Evolutionary conservation across 2,329 filamentous ascomycete species (phyloP).

Genomic region (Botryotinia narcissicola): DNA sequence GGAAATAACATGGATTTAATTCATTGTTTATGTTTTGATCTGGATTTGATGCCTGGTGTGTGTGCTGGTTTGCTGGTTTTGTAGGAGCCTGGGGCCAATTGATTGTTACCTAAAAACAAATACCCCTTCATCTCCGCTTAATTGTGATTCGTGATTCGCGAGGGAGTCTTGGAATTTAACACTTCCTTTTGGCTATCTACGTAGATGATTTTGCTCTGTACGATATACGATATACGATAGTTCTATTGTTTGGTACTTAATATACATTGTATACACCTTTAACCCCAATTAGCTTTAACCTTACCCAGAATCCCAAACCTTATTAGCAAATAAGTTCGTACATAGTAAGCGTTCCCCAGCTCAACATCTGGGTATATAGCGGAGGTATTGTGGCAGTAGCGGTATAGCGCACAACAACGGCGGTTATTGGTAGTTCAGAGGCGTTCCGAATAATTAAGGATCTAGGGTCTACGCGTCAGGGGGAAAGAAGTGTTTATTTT

Average conservation of each 20-base stretch:
- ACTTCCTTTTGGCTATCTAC: neutral
- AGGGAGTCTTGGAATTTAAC: neutral
- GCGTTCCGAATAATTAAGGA: neutral
- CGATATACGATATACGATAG: neutral
- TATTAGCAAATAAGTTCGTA: neutral
- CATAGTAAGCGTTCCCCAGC: neutral
- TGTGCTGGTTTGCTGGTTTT: neutral
- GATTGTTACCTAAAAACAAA: neutral
- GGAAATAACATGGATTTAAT: neutral
- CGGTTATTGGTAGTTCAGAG: neutral
- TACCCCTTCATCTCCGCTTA: neutral
- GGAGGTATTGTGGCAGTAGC: neutral
- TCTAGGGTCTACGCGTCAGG: constrained; percentile 3
- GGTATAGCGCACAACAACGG: neutral
- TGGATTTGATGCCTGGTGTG: neutral
- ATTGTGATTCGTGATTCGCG: neutral
- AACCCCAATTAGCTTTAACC: neutral
- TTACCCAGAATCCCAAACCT: neutral
- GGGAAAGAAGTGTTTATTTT: neutral
- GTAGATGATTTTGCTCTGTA: neutral
- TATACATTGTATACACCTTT: neutral
- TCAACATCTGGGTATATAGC: constrained; percentile 2
- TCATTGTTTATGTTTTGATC: neutral
- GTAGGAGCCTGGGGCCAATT: neutral
- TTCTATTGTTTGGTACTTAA: neutral